phyloP scores from a whole-genome alignment of 768 basidiomycete species.

The Auricularia sp. region DNA sequence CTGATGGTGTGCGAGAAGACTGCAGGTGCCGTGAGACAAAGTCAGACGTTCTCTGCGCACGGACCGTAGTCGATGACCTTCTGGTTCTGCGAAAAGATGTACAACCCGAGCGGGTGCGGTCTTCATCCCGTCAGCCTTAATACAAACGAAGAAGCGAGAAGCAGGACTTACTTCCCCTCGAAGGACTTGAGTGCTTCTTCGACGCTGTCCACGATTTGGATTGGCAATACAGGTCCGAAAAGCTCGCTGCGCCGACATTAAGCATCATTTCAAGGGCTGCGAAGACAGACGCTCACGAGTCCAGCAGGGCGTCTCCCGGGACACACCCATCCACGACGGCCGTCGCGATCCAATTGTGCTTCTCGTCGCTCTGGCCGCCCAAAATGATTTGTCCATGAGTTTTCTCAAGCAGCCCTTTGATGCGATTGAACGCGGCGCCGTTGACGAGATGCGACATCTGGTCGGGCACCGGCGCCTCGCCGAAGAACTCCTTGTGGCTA shows the following conservation, averaged over 20 bases:
- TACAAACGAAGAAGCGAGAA: not conserved
- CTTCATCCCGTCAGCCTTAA: conserved; percentile 23
- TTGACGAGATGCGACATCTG: conserved; percentile 46
- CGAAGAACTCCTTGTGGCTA: conserved; percentile 49
- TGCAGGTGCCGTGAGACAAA: conserved; percentile 17
- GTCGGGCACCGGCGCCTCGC: conserved; percentile 29
- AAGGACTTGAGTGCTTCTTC: conserved; percentile 67
- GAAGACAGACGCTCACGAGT: conserved; percentile 30
- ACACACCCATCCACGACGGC: conserved; percentile 60
- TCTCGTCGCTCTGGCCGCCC: conserved; percentile 54
- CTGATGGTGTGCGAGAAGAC: conserved; percentile 64
- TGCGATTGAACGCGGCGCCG: conserved; percentile 42
- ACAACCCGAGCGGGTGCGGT: conserved; percentile 66
- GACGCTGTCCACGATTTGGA: conserved; percentile 59
- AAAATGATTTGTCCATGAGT: conserved; percentile 57
- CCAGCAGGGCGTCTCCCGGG: conserved; percentile 62
- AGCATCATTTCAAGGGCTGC: too few species aligned
- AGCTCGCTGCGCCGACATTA: conserved; percentile 35
- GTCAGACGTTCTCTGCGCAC: conserved; percentile 4
- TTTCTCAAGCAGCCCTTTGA: conserved; percentile 51
- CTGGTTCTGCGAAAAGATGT: conserved; percentile 59
- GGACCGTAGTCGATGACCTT: conserved; percentile 53
- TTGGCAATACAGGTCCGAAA: conserved; percentile 73
- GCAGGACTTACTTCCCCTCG: conserved; percentile 38
- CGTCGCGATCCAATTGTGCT: conserved; percentile 55